Conservation (phyloP, 108 stramenopile genomes). For the Fragilaria radians region DNA sequence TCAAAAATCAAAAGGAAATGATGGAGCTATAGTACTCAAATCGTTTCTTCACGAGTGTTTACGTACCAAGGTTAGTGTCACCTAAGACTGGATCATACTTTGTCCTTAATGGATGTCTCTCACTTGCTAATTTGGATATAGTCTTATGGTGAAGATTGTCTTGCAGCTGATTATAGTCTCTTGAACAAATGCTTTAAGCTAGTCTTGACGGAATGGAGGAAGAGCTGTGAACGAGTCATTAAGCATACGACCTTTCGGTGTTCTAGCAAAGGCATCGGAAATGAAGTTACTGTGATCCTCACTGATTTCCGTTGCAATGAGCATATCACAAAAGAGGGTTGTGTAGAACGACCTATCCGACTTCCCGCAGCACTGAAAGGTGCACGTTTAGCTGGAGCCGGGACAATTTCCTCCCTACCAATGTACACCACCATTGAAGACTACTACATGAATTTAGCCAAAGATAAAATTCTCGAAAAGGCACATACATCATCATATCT, state of each 20-base stretch:
- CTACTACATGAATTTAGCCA: constrained; percentile 51
- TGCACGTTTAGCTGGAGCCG: constrained; percentile 64
- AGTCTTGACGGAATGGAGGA: constrained; percentile 52
- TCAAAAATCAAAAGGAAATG: neutral
- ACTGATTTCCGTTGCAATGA: constrained; percentile 74
- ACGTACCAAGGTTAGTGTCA: constrained; percentile 17
- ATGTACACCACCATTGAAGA: constrained; percentile 49
- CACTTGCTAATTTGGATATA: neutral
- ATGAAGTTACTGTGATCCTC: constrained; percentile 51
- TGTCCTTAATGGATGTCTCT: neutral
- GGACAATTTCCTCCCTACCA: constrained; percentile 14
- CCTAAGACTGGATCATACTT: neutral
- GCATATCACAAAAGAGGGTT: constrained; percentile 66
- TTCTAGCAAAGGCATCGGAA: constrained; percentile 36
- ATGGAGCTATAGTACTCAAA: constrained; percentile 10
- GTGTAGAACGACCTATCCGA: constrained; percentile 75
- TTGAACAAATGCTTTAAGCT: neutral
- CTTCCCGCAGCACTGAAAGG: constrained; percentile 82
- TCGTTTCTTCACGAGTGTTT: constrained; percentile 28
- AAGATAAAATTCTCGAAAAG: constrained; percentile 55
- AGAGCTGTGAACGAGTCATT: constrained; percentile 70
- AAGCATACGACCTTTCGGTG: constrained; percentile 40
- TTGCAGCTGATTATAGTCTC: constrained; percentile 7
- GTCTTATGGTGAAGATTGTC: constrained; percentile 53
- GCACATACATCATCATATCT: constrained; percentile 68